phyloP scores from a whole-genome alignment of 73 alveolate genomes.

The Paramecium caudatum region DNA sequence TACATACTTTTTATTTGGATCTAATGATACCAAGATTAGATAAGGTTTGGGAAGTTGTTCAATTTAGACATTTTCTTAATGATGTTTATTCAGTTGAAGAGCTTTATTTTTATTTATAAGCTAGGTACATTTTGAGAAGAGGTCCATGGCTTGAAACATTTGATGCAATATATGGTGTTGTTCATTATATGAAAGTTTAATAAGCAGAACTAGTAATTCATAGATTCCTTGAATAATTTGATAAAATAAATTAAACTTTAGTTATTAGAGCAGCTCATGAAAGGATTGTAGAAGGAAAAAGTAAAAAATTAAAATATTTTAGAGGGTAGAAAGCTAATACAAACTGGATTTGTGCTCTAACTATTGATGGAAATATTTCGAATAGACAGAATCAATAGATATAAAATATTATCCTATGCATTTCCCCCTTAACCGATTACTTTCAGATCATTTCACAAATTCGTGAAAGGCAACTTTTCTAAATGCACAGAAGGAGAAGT shows the following conservation, averaged over 20 bases:
- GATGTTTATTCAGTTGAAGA: slow-evolving; percentile 46
- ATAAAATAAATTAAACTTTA: slow-evolving; percentile 38
- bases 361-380: slow-evolving; percentile 49
- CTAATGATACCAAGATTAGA: slow-evolving; percentile 41
- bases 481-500: slow-evolving; percentile 46
- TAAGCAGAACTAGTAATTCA: slow-evolving; percentile 15
- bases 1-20: slow-evolving; percentile 43
- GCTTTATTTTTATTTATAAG: slow-evolving; percentile 46
- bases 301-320: slow-evolving; percentile 20
- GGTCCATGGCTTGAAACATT: slow-evolving; percentile 66
- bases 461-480: slow-evolving; percentile 35
- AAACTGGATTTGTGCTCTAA: slow-evolving; percentile 53
- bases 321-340: slow-evolving; percentile 49
- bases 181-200: slow-evolving; percentile 50
- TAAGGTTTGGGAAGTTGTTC: slow-evolving; percentile 65
- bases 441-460: slow-evolving; percentile 55
- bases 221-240: slow-evolving; percentile 32
- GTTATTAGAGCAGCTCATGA: slow-evolving; percentile 45
- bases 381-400: slow-evolving; percentile 60
- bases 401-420: slow-evolving; percentile 47
- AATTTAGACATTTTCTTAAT: slow-evolving; percentile 59
- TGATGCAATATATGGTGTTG: slow-evolving; percentile 59
- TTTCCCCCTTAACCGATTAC: slow-evolving; percentile 44
- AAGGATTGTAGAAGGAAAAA: slow-evolving; percentile 51
- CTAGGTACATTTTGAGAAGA: not conserved